Conservation (phyloP, 345 rosid genomes). For the Carallia brachiata region DNA sequence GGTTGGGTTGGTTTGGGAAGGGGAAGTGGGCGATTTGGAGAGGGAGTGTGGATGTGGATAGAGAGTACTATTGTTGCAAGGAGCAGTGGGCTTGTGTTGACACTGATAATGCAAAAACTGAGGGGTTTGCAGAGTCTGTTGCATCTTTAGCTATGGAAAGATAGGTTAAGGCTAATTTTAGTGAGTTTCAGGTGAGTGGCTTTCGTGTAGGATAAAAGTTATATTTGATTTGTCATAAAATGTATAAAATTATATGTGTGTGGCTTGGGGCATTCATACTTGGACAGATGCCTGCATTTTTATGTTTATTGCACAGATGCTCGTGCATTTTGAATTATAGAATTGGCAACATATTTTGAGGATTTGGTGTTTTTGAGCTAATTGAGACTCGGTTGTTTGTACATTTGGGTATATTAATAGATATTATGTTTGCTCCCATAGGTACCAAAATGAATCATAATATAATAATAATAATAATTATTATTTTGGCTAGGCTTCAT, state of each 20-base stretch:
- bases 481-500: not conserved
- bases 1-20: slow-evolving; percentile 83
- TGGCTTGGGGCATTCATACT: too few relatives aligned
- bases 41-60: slow-evolving; percentile 45
- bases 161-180: slow-evolving; percentile 69
- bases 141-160: slow-evolving; percentile 78
- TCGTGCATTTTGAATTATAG: too few relatives aligned
- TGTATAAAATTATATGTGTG: too few relatives aligned
- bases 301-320: too few relatives aligned
- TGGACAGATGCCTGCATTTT: too few relatives aligned
- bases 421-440: not conserved
- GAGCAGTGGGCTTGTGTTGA: slow-evolving; percentile 67
- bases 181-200: slow-evolving; percentile 69
- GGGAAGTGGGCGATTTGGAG: slow-evolving; percentile 66
- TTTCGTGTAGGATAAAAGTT: too few relatives aligned
- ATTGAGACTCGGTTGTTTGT: not conserved
- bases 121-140: slow-evolving; percentile 59
- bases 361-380: not conserved
- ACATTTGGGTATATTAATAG: not conserved
- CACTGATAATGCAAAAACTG: slow-evolving; percentile 60
- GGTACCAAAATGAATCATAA: not conserved
- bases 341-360: not conserved
- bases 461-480: not conserved
- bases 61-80: slow-evolving; percentile 63
- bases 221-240: too few relatives aligned